These are phyloP conservation scores for Mycena capillaripes DNA, from an alignment of 768 basidiomycete genomes.

Conservation along the genomic window DNA sequence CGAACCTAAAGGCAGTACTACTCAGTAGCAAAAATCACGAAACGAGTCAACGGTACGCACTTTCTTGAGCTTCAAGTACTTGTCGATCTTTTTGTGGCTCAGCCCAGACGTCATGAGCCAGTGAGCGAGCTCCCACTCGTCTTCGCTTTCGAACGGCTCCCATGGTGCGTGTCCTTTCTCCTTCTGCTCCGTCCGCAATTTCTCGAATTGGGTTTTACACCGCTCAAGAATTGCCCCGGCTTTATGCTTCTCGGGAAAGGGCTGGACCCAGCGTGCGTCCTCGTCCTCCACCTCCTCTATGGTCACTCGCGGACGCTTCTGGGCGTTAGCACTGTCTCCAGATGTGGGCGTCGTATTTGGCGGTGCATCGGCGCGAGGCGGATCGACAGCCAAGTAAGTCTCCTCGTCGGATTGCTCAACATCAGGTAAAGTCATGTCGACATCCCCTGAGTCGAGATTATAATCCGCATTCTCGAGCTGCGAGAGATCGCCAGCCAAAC, in stretches of 20 bases:
- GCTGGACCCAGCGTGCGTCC: background rate
- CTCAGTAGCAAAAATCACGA: too few relatives aligned
- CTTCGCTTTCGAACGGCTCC: constrained; percentile 34
- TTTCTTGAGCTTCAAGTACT: constrained; percentile 43
- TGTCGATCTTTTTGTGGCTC: constrained; percentile 43
- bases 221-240: background rate
- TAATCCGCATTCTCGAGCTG: background rate
- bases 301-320: background rate
- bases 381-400: background rate
- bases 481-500: background rate
- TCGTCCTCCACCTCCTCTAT: constrained; percentile 6
- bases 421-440: background rate
- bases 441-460: background rate
- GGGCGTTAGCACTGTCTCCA: background rate
- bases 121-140: background rate
- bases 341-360: too few relatives aligned
- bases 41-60: too few relatives aligned
- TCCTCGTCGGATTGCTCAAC: background rate
- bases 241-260: background rate
- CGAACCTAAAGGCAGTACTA: too few relatives aligned
- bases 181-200: constrained; percentile 21
- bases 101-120: constrained; percentile 45
- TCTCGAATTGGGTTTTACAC: constrained; percentile 27
- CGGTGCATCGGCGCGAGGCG: background rate
- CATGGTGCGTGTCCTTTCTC: constrained; percentile 30